phyloP scores from a whole-genome alignment of 2,329 filamentous ascomycete genomes.

The Leptographium procerum region DNA sequence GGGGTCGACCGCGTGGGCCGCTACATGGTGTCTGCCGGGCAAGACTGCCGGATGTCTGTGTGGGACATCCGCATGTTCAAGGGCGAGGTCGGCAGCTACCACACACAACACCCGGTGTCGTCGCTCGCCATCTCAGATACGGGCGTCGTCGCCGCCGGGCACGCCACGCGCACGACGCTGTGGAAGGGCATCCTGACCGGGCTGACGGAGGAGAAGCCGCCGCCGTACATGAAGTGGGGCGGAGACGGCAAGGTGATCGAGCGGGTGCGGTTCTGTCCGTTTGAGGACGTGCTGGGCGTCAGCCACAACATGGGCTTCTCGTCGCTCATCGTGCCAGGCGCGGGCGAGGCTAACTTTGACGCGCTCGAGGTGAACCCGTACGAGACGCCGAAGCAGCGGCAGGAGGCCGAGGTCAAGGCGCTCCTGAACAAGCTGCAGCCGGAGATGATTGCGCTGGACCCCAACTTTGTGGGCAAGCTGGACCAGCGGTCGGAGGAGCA shows the following conservation, averaged over 20 bases:
- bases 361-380: slow-evolving; percentile 89
- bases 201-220: slow-evolving; percentile 68
- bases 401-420: slow-evolving; percentile 80
- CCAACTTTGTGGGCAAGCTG: slow-evolving; percentile 80
- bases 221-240: slow-evolving; percentile 88
- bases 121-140: slow-evolving; percentile 82
- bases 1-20: slow-evolving; percentile 80
- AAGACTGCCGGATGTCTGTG: slow-evolving; percentile 14
- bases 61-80: slow-evolving; percentile 38
- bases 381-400: slow-evolving; percentile 84
- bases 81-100: slow-evolving; percentile 75
- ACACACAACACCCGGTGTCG: slow-evolving; percentile 68
- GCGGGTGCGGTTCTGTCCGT: slow-evolving; percentile 82
- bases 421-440: slow-evolving; percentile 91
- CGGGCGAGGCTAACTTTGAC: slow-evolving; percentile 96
- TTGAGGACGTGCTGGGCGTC: slow-evolving; percentile 76
- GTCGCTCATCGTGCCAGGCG: slow-evolving; percentile 80
- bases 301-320: slow-evolving; percentile 79
- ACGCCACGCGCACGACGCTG: slow-evolving; percentile 78
- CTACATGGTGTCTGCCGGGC: slow-evolving; percentile 28
- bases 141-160: slow-evolving; percentile 78
- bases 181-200: slow-evolving; percentile 65
- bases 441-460: slow-evolving; percentile 93
- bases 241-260: slow-evolving; percentile 74
- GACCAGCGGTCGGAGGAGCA: slow-evolving; percentile 73